Evolutionary conservation across 2,329 filamentous ascomycete species (phyloP).

Genomic region (Phyllosticta citribraziliensis): DNA sequence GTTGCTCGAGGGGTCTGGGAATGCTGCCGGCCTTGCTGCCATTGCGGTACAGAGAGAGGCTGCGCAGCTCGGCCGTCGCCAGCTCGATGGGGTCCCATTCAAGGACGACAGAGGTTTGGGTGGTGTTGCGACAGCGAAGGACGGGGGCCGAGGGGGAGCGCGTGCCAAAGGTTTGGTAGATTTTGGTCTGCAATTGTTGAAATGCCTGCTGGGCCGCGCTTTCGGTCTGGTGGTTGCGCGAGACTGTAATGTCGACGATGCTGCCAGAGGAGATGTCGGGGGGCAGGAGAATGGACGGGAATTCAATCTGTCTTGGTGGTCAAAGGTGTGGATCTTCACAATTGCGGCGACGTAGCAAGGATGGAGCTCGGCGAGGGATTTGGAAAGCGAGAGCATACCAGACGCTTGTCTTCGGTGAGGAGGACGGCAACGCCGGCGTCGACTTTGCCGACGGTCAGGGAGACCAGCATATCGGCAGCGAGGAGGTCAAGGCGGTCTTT

Average conservation of each 20-base stretch:
- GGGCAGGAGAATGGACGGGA: constrained; percentile 92
- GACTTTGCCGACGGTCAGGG: constrained; percentile 96
- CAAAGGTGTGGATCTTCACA: constrained; percentile 1
- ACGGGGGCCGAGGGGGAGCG: constrained; percentile 65
- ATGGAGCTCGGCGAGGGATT: constrained; percentile 14
- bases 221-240: constrained; percentile 76
- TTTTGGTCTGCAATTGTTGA: constrained; percentile 75
- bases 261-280: constrained; percentile 91
- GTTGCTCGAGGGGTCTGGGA: constrained; percentile 74
- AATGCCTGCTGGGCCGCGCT: constrained; percentile 64
- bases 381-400: constrained; percentile 50
- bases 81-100: constrained; percentile 96
- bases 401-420: constrained; percentile 88
- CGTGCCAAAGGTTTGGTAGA: constrained; percentile 77
- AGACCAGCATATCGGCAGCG: constrained; percentile 66
- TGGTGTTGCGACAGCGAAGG: constrained; percentile 90
- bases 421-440: constrained; percentile 97
- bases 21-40: constrained; percentile 95
- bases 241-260: constrained; percentile 95
- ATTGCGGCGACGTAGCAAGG: constrained; percentile 8
- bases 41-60: constrained; percentile 86
- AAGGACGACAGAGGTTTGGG: constrained; percentile 94
- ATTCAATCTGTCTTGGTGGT: constrained; percentile 66
- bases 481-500: background rate
- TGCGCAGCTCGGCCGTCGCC: constrained; percentile 83